Conservation (phyloP, 2,329 filamentous ascomycete species). For the Leptographium procerum region DNA sequence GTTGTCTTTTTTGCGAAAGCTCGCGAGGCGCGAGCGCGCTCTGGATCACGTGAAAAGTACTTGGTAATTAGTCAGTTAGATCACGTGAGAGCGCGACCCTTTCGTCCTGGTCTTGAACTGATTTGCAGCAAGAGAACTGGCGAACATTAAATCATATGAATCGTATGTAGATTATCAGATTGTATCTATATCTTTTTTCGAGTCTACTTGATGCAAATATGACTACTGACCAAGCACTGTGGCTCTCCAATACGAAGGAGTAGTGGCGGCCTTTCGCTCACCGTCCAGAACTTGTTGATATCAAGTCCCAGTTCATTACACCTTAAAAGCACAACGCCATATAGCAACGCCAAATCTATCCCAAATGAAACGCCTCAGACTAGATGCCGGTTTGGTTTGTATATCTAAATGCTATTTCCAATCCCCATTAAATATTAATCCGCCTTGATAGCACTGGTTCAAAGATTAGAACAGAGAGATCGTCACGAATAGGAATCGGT, state of each 20-base stretch:
- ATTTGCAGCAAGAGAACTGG: too few species aligned
- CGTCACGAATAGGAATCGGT: background rate
- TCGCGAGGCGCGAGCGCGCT: conserved; percentile 7
- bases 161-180: background rate
- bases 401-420: background rate
- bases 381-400: background rate
- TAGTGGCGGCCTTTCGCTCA: background rate
- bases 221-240: background rate
- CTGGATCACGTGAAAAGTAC: background rate
- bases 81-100: too few species aligned
- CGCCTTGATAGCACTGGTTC: conserved; percentile 37
- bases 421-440: conserved; percentile 22
- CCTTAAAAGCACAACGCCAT: conserved; percentile 8
- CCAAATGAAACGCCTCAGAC: background rate
- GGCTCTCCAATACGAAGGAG: background rate
- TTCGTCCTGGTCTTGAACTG: too few species aligned
- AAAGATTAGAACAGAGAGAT: background rate
- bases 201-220: background rate
- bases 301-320: conserved; percentile 3
- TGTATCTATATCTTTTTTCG: background rate
- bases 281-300: background rate
- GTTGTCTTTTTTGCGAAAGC: conserved; percentile 11
- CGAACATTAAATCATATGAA: too few species aligned
- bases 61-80: background rate
- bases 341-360: conserved; percentile 2